phyloP scores from a whole-genome alignment of 1,284 basidiomycete species.

The Schizopora paradoxa region DNA sequence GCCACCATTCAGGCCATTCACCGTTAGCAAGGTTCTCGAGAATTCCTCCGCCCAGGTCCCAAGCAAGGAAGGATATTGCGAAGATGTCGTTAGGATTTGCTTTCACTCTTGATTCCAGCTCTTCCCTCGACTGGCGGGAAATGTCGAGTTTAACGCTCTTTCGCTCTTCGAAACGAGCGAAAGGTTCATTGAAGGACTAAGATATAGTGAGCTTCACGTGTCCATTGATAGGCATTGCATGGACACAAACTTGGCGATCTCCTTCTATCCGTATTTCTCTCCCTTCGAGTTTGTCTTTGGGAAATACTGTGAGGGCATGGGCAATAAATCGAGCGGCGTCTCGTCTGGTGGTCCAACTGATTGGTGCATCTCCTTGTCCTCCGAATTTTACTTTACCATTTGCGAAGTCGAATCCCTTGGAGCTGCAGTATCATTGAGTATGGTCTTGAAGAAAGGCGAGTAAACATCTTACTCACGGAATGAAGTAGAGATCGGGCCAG shows the following conservation, averaged over 20 bases:
- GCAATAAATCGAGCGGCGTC: constrained; percentile 35
- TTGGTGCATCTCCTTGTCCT: constrained; percentile 28
- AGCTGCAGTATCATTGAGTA: constrained; percentile 19
- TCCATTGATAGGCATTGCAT: too few relatives aligned
- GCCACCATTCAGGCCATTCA: constrained; percentile 11
- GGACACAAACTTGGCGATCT: constrained; percentile 26
- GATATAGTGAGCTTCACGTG: background rate
- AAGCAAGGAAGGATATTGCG: background rate
- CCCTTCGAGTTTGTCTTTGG: constrained; percentile 26
- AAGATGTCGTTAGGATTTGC: constrained; percentile 9
- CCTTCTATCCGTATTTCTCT: constrained; percentile 34
- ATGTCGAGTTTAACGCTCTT: constrained; percentile 1
- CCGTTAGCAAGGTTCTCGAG: constrained; percentile 11
- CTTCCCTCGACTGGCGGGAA: constrained; percentile 1
- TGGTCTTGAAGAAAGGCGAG: constrained; percentile 21
- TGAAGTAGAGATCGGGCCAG: constrained; percentile 20
- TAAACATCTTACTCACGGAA: constrained; percentile 18
- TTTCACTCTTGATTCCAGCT: constrained; percentile 1
- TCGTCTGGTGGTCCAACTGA: constrained; percentile 29
- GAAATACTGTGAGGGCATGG: constrained; percentile 31
- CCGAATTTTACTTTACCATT: constrained; percentile 30
- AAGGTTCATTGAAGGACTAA: constrained; percentile 9
- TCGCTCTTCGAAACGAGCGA: background rate
- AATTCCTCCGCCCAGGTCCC: constrained; percentile 4
- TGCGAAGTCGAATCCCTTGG: constrained; percentile 22